phyloP scores from a whole-genome alignment of 1,139 yeast species.

The Hyphopichia wangnamkhiaoensis region DNA sequence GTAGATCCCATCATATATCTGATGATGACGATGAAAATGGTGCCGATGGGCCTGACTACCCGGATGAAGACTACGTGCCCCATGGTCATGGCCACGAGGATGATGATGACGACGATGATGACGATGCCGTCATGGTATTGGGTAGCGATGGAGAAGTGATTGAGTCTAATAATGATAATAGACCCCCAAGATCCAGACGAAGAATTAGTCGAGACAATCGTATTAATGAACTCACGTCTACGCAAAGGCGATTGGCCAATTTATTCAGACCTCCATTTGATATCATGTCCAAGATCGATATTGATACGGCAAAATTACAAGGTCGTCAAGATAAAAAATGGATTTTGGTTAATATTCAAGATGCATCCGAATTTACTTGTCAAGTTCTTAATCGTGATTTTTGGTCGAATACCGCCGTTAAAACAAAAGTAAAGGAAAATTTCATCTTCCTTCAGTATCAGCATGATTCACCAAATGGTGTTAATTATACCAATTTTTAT shows the following conservation, averaged over 20 bases:
- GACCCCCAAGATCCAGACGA: slow-evolving; percentile 26
- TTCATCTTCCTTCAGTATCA: slow-evolving; percentile 85
- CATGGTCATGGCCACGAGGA: slow-evolving; percentile 22
- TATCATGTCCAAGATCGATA: slow-evolving; percentile 62
- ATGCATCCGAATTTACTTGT: slow-evolving; percentile 79
- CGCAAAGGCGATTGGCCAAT: slow-evolving; percentile 73
- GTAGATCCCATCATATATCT: slow-evolving; percentile 16
- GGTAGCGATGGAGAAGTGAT: slow-evolving; percentile 34
- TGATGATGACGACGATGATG: slow-evolving; percentile 19
- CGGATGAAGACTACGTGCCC: no score
- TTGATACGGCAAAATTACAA: slow-evolving; percentile 69
- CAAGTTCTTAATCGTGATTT: slow-evolving; percentile 91
- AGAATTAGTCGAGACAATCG: slow-evolving; percentile 29
- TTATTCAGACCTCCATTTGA: slow-evolving; percentile 95
- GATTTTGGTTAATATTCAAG: slow-evolving; percentile 88
- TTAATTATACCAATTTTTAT: slow-evolving; percentile 69
- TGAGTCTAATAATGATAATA: slow-evolving; percentile 8
- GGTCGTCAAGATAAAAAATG: slow-evolving; percentile 73
- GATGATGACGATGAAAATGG: slow-evolving; percentile 22
- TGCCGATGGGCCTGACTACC: slow-evolving; percentile 14
- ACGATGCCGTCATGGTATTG: slow-evolving; percentile 25
- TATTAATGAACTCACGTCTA: slow-evolving; percentile 47
- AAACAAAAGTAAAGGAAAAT: slow-evolving; percentile 60
- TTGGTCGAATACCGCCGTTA: slow-evolving; percentile 77
- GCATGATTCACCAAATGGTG: slow-evolving; percentile 72